A percentile compares a stretch with the other conserved stretches of the same genome.
These are phyloP conservation scores for Nannochloris sp. DNA, from an alignment of 139 green algal species.

Conservation along the genomic window DNA sequence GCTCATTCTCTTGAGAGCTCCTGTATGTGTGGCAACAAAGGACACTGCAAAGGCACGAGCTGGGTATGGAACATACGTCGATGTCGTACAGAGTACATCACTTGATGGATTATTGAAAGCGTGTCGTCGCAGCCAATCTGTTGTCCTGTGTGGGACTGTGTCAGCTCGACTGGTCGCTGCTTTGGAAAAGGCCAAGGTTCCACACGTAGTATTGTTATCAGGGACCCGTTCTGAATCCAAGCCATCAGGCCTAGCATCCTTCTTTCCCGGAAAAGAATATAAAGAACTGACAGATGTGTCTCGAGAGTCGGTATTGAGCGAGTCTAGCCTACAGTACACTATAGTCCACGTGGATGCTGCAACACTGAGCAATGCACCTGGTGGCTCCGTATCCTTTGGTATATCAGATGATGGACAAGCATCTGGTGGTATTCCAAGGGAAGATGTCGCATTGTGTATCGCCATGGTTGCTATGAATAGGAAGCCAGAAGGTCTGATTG, in stretches of 20 bases:
- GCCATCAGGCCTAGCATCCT: not conserved
- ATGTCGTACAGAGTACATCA: slow-evolving; percentile 10
- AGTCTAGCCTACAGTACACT: slow-evolving; percentile 15
- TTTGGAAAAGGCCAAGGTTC: slow-evolving; percentile 3
- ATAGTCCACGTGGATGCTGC: slow-evolving; percentile 14
- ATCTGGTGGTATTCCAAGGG: slow-evolving; percentile 11
- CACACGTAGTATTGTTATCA: slow-evolving; percentile 25
- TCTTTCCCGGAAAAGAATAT: slow-evolving; percentile 8
- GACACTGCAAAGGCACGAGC: slow-evolving; percentile 7
- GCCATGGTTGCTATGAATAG: slow-evolving; percentile 9
- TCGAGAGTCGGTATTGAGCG: slow-evolving; percentile 5
- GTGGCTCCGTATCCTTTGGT: not conserved
- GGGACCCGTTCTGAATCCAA: not conserved
- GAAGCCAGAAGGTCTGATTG: too few species aligned
- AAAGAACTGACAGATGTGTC: slow-evolving; percentile 9
- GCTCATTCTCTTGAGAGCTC: slow-evolving; percentile 20
- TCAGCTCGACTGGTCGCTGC: slow-evolving; percentile 3
- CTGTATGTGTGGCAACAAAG: slow-evolving; percentile 12
- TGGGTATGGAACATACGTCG: slow-evolving; percentile 23
- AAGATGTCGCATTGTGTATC: slow-evolving; percentile 20
- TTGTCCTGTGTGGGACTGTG: slow-evolving; percentile 16
- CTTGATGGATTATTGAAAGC: slow-evolving; percentile 2
- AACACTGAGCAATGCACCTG: slow-evolving; percentile 2
- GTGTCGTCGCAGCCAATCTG: slow-evolving; percentile 9
- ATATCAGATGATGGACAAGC: not conserved